A percentile compares a stretch with the other conserved stretches of the same genome.
These are phyloP conservation scores for Polytrichum commune DNA, from an alignment of 225 moss, liverwort and hornwort genomes.

Conservation along the genomic window DNA sequence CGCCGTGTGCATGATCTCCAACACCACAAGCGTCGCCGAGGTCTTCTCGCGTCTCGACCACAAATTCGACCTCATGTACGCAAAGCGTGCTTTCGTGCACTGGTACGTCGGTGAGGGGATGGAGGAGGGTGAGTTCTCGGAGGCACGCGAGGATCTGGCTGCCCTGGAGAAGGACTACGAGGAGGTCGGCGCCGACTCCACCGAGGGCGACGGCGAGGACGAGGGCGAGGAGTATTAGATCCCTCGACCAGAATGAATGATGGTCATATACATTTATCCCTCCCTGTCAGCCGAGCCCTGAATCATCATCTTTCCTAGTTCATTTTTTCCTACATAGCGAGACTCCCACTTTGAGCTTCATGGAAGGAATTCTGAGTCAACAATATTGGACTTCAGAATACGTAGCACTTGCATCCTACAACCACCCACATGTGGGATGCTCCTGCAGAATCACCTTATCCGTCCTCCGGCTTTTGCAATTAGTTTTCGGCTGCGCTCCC, in stretches of 20 bases:
- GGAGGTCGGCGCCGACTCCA: constrained; percentile 30
- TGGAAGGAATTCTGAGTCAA: no score
- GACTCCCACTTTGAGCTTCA: no score
- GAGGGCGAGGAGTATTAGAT: constrained; percentile 33
- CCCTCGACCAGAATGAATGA: not conserved
- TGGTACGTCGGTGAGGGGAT: constrained; percentile 40
- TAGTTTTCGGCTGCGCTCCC: no score
- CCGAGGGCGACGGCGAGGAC: constrained; percentile 37
- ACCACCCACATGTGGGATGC: no score
- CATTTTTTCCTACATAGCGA: no score
- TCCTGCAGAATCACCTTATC: no score
- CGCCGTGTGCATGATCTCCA: constrained; percentile 37
- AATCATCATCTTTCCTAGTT: no score
- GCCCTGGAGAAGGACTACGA: constrained; percentile 39
- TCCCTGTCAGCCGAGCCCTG: no score
- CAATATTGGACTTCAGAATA: no score
- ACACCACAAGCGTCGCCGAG: constrained; percentile 31
- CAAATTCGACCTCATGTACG: constrained; percentile 38
- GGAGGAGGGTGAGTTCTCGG: constrained; percentile 39
- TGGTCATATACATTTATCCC: no score
- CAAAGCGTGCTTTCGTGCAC: constrained; percentile 35
- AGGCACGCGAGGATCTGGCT: constrained; percentile 31
- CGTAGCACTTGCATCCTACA: no score
- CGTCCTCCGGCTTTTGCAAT: no score
- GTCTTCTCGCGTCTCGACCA: constrained; percentile 35